phyloP scores from a whole-genome alignment of 805 yeast genomes.

The Saccharomycopsis javanensis region DNA sequence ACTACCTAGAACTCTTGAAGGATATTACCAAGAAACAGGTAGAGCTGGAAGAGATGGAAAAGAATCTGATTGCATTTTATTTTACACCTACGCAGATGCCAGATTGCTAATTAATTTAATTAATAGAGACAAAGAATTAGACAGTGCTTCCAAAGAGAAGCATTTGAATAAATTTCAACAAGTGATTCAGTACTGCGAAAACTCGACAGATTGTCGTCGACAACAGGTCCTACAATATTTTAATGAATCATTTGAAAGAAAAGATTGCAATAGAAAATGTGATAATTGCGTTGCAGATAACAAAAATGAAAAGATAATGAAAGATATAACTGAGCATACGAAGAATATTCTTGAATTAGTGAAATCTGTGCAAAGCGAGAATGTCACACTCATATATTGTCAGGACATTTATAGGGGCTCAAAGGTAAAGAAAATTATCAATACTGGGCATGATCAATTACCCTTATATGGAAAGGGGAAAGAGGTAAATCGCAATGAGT shows the following conservation, averaged over 20 bases:
- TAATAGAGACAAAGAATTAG: constrained; percentile 61
- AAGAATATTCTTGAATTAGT: constrained; percentile 52
- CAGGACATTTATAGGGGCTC: constrained; percentile 80
- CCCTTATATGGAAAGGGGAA: constrained; percentile 67
- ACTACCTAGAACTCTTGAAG: constrained; percentile 84
- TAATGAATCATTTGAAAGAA: constrained; percentile 67
- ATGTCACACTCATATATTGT: constrained; percentile 69
- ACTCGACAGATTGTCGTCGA: constrained; percentile 81
- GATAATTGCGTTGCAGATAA: constrained; percentile 63
- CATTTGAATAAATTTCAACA: constrained; percentile 70
- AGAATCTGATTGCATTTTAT: constrained; percentile 73
- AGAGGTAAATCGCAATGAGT: constrained; percentile 50
- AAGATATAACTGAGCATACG: constrained; percentile 64
- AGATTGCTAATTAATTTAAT: constrained; percentile 67
- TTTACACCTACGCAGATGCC: constrained; percentile 73
- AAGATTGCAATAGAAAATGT: constrained; percentile 60
- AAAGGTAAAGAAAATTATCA: constrained; percentile 47
- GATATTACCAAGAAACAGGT: constrained; percentile 96
- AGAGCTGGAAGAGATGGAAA: constrained; percentile 96
- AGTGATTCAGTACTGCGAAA: constrained; percentile 87
- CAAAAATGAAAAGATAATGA: constrained; percentile 34
- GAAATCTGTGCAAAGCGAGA: constrained; percentile 39
- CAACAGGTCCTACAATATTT: constrained; percentile 84
- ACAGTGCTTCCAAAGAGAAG: constrained; percentile 54
- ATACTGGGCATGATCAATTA: constrained; percentile 49